A percentile compares a stretch with the other conserved stretches of the same genome.
phyloP scores from a whole-genome alignment of 306 rosid genomes.

The Cicer chorassanicum region DNA sequence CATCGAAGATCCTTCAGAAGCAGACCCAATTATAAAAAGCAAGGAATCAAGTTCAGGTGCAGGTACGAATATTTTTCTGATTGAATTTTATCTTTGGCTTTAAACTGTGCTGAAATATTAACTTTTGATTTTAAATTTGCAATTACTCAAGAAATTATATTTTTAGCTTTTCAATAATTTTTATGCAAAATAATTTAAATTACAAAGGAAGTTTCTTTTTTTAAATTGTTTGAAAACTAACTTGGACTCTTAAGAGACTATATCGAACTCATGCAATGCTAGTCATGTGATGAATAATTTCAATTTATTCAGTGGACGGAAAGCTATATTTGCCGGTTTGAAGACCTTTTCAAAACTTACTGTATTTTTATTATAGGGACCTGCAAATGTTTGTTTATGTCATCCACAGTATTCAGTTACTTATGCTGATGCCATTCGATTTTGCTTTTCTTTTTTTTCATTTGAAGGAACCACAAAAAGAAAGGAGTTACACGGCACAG shows the following conservation, averaged over 20 bases:
- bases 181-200: background rate
- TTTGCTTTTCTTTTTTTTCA: slow-evolving; percentile 48
- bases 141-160: background rate
- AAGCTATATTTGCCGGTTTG: too few species aligned
- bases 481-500: slow-evolving; percentile 89
- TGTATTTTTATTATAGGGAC: slow-evolving; percentile 1
- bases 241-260: background rate
- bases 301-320: background rate
- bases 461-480: slow-evolving; percentile 84
- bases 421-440: slow-evolving; percentile 36
- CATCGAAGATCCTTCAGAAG: slow-evolving; percentile 52
- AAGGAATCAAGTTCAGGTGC: slow-evolving; percentile 66
- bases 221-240: background rate
- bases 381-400: slow-evolving; percentile 13
- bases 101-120: slow-evolving; percentile 23
- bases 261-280: background rate
- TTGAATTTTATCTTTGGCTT: slow-evolving; percentile 19
- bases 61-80: slow-evolving; percentile 53
- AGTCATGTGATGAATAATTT: background rate
- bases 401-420: slow-evolving; percentile 20
- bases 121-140: slow-evolving; percentile 27
- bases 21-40: slow-evolving; percentile 46
- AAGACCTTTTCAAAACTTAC: background rate
- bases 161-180: slow-evolving; percentile 16
- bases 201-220: background rate